Conservation (phyloP, 352 stramenopile species). For the Phytophthora uliginosa region DNA sequence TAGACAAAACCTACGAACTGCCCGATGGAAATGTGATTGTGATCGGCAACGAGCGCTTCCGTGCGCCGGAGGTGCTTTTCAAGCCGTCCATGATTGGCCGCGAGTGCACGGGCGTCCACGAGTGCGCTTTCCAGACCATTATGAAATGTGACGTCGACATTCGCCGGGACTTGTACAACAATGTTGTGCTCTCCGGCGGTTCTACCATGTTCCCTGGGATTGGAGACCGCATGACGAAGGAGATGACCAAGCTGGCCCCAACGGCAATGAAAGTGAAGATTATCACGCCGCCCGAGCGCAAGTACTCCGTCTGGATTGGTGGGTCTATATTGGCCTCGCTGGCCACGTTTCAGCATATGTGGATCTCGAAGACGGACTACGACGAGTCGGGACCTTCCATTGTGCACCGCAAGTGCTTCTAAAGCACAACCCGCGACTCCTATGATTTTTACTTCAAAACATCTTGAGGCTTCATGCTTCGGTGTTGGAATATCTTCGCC, state of each 20-base stretch:
- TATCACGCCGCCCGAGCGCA: conserved; percentile 92
- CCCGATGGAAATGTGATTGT: conserved; percentile 98
- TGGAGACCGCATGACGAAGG: conserved; percentile 95
- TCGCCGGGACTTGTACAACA: conserved; percentile 95
- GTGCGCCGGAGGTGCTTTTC: conserved; percentile 97
- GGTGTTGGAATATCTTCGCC: conserved; percentile 6
- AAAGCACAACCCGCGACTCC: conserved; percentile 36
- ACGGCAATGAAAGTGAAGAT: conserved; percentile 98
- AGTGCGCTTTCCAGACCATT: conserved; percentile 79
- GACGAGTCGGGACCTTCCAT: conserved; percentile 97
- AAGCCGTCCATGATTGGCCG: conserved; percentile 94
- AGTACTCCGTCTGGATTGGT: conserved; percentile 99
- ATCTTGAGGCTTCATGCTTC: conserved; percentile 26
- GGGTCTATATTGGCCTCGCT: conserved; percentile 97
- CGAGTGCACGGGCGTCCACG: conserved; percentile 89
- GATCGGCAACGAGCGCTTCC: conserved; percentile 97
- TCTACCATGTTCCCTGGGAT: conserved; percentile 98
- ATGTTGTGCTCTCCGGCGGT: conserved; percentile 97
- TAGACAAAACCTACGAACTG: conserved; percentile 98
- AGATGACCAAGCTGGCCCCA: conserved; percentile 91
- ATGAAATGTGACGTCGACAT: conserved; percentile 95
- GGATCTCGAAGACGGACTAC: conserved; percentile 98
- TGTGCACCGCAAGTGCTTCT: conserved; percentile 98
- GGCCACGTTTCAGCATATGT: conserved; percentile 99
- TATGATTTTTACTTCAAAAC: neutral